Conservation (phyloP, 192 early-diverging fungal species). For the Backusella circina region DNA sequence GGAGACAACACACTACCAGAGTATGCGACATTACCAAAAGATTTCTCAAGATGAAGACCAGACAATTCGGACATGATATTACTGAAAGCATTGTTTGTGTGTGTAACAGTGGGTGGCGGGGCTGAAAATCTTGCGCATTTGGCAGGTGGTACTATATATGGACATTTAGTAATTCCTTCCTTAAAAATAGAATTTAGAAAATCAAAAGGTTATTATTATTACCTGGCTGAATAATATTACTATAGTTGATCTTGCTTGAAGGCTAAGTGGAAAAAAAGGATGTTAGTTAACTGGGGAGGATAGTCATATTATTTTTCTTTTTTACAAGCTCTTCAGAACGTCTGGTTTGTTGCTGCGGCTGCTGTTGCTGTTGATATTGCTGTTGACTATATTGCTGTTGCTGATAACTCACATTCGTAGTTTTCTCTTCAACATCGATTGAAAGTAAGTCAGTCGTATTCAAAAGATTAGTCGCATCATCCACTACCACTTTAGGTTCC, state of each 20-base stretch:
- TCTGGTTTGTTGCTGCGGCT: too few relatives aligned
- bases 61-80: not conserved
- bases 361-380: too few relatives aligned
- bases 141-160: not conserved
- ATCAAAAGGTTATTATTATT: not conserved
- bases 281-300: not conserved
- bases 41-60: not conserved
- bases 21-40: not conserved
- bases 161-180: not conserved
- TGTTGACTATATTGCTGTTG: not conserved
- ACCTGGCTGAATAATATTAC: slow-evolving; percentile 4
- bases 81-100: not conserved
- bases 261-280: not conserved
- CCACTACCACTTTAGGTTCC: not conserved
- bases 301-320: too few relatives aligned
- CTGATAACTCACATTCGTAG: not conserved
- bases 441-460: not conserved
- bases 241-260: not conserved
- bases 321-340: too few relatives aligned
- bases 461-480: not conserved
- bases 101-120: not conserved
- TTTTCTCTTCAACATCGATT: not conserved
- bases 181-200: not conserved
- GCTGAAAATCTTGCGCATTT: slow-evolving; percentile 1
- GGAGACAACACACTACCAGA: not conserved